Evolutionary conservation across 352 stramenopile species (phyloP), one percentile per base, ranked within the genome.

Genomic region (Peronosclerospora sorghi): DNA sequence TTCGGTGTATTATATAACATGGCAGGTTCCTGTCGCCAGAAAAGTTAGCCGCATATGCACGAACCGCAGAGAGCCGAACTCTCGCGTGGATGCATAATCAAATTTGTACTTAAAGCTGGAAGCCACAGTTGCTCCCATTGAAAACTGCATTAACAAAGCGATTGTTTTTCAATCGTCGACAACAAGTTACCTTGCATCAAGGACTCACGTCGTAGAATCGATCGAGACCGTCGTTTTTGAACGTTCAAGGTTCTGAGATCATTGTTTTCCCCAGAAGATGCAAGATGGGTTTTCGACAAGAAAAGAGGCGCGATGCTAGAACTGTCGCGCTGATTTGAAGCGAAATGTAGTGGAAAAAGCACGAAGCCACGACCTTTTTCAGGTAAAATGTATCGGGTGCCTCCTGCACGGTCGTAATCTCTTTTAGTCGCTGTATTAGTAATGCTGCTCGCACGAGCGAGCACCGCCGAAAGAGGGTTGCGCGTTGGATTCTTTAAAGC

Each of bases 1-100:
- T 75, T 73, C 0, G 71, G 71, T 39, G 68, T 84, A 48, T 86
- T 84, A 59, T 86, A 69, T 0, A 84, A 69, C 71, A 84, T 83
- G 2, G 69, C 57, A 1, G 71, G 60, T 59, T 81, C 71, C 73
- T 82, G 27, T 3, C 37, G 21, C 3, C 21, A 26, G 6, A 26
- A 26, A 26, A 26, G 21, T 26, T 26, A 26, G 21, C 21, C 3
- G 3, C 6, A 26, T 6, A 7, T 3, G 4, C 21, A 6, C 21
- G 3, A 26, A 86, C 68, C 20, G 67, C 82, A 1, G 74, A 79
- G 13, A 84, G 53, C 1, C 71, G 68, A 39, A n/a, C 52, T 67
- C 15, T 46, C 56, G 8, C 63, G 64, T 13, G 71, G 83, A 20
- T 78, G 65, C 71, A 86, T 83, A 8, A 65, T 45, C 6, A n/a